Conservation (phyloP, 2,329 filamentous ascomycete genomes). For the Exutisphaerella laricina region DNA sequence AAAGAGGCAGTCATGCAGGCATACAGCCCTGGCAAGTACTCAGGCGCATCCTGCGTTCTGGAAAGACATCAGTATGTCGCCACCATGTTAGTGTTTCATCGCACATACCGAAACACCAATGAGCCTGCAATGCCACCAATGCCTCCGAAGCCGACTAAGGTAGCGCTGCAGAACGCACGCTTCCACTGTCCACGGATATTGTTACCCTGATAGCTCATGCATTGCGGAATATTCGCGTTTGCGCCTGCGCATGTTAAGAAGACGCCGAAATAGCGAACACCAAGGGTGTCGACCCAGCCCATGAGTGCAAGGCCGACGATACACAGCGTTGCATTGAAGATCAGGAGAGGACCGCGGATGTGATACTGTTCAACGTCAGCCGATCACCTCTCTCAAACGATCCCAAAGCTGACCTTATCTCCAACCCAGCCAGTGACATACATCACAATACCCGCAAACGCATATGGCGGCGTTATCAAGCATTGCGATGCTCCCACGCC, state of each 20-base stretch:
- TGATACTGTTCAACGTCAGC: slow-evolving; percentile 15
- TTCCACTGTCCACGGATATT: slow-evolving; percentile 87
- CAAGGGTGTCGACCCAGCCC: slow-evolving; percentile 22
- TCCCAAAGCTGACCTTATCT: slow-evolving; percentile 20
- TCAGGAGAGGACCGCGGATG: slow-evolving; percentile 26
- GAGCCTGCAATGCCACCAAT: slow-evolving; percentile 21
- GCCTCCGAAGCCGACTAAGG: slow-evolving; percentile 66
- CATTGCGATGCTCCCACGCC: slow-evolving; percentile 25
- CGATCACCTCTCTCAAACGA: neutral
- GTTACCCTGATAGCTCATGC: slow-evolving; percentile 75
- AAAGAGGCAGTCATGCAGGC: slow-evolving; percentile 23
- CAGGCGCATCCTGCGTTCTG: slow-evolving; percentile 20
- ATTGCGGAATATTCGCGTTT: slow-evolving; percentile 68
- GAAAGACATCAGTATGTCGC: neutral
- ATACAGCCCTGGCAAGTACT: slow-evolving; percentile 23
- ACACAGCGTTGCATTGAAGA: slow-evolving; percentile 25
- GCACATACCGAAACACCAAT: slow-evolving; percentile 14
- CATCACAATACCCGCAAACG: slow-evolving; percentile 32
- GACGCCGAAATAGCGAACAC: slow-evolving; percentile 58
- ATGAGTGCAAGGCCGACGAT: slow-evolving; percentile 27
- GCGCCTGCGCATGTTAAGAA: slow-evolving; percentile 71
- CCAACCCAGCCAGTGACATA: slow-evolving; percentile 24
- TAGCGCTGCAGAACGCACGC: slow-evolving; percentile 69
- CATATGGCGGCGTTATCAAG: slow-evolving; percentile 33
- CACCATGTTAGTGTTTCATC: neutral